Conservation (phyloP, 2,329 filamentous ascomycete genomes). For the Epicoccum sorghinum region DNA sequence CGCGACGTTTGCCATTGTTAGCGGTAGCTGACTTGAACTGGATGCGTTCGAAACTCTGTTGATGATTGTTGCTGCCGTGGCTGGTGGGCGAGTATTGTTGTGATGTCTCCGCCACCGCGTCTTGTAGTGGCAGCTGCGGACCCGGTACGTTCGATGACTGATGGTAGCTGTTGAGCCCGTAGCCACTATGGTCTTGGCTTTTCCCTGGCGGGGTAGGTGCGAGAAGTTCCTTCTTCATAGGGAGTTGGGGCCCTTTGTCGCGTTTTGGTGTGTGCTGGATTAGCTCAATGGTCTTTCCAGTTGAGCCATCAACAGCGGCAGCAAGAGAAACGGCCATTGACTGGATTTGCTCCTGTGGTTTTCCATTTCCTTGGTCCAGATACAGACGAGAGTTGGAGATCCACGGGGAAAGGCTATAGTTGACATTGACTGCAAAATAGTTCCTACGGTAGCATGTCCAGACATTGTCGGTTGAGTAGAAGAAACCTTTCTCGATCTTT, state of each 20-base stretch:
- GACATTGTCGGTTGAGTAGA: constrained; percentile 73
- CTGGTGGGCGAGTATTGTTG: constrained; percentile 44
- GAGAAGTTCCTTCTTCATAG: constrained; percentile 73
- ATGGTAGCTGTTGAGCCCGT: constrained; percentile 49
- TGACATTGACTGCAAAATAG: constrained; percentile 86
- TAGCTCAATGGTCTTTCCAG: constrained; percentile 78
- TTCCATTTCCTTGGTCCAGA: constrained; percentile 55
- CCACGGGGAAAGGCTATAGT: constrained; percentile 73
- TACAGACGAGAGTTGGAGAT: constrained; percentile 62
- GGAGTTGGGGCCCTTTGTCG: constrained; percentile 81
- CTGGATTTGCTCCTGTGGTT: constrained; percentile 64
- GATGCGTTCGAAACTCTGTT: constrained; percentile 82
- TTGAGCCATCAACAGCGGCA: constrained; percentile 77
- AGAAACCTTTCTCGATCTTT: constrained; percentile 89
- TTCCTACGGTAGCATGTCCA: constrained; percentile 95
- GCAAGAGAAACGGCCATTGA: constrained; percentile 85
- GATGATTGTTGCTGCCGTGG: constrained; percentile 45
- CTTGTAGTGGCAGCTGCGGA: constrained; percentile 53
- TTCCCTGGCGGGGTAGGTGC: constrained; percentile 67
- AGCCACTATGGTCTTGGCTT: constrained; percentile 47
- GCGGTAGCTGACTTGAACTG: constrained; percentile 94
- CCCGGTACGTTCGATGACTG: constrained; percentile 39
- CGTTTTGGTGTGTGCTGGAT: constrained; percentile 92
- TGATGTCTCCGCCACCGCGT: constrained; percentile 30
- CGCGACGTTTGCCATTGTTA: constrained; percentile 89